Percentiles rank a stretch among this genome's conserved stretches.
Conservation (phyloP, 129 eudicot species). For the Calendula officinalis region DNA sequence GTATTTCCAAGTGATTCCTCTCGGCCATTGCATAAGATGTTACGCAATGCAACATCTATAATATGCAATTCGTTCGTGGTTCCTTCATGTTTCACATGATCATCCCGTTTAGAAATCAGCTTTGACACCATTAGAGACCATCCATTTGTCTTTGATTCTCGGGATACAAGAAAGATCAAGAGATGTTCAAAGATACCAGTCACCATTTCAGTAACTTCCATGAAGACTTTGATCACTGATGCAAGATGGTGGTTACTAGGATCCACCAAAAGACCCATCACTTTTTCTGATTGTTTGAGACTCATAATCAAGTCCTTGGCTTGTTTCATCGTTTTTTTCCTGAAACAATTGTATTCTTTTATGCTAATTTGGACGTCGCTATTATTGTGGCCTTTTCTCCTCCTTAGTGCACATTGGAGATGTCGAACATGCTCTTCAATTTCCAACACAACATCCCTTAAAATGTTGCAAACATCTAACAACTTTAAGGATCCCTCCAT, state of each 20-base stretch:
- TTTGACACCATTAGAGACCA: constrained; percentile 28
- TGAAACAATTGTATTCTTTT: constrained; percentile 16
- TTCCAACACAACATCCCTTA: constrained; percentile 23
- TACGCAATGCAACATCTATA: constrained; percentile 15
- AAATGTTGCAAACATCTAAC: constrained; percentile 23
- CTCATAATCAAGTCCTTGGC: constrained; percentile 14
- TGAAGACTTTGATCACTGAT: constrained; percentile 22
- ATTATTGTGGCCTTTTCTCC: constrained; percentile 15
- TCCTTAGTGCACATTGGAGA: constrained; percentile 22
- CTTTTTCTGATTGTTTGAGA: constrained; percentile 15
- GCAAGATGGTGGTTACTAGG: constrained; percentile 20
- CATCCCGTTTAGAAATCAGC: constrained; percentile 27
- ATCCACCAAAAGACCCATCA: constrained; percentile 3
- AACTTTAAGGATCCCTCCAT: constrained; percentile 30
- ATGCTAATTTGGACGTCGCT: not conserved
- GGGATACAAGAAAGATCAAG: constrained; percentile 7
- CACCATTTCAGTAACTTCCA: constrained; percentile 22
- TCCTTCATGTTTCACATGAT: not conserved
- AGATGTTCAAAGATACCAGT: constrained; percentile 21
- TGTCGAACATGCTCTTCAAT: constrained; percentile 17
- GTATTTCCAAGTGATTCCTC: not conserved
- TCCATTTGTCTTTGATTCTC: constrained; percentile 16
- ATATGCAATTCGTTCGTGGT: constrained; percentile 24
- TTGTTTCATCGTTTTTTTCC: constrained; percentile 30
- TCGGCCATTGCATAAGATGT: not conserved